Evolutionary conservation across 257 asterid genomes (phyloP).

Genomic region (Gentiana macrophylla): DNA sequence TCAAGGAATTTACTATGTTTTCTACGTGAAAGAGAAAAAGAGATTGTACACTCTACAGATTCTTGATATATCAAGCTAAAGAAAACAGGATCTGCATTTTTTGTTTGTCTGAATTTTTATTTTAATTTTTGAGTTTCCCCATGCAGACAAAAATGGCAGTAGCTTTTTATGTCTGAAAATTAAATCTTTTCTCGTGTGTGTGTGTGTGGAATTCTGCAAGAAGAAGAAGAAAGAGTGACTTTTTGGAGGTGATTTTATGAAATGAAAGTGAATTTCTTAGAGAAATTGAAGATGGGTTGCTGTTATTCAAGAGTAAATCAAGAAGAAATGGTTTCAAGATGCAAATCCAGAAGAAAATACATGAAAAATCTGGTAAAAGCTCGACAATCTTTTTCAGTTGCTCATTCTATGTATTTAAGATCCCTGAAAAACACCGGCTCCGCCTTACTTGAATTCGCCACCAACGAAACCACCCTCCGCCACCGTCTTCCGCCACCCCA

Average conservation of each 20-base stretch:
- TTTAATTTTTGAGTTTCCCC: too few species aligned
- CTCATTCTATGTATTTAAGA: constrained; percentile 69
- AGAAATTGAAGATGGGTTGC: constrained; percentile 57
- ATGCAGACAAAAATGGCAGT: not conserved
- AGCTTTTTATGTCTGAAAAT: constrained; percentile 6
- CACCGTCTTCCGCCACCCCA: constrained; percentile 26
- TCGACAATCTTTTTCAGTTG: constrained; percentile 73
- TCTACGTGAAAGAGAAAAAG: not conserved
- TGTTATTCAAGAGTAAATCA: constrained; percentile 70
- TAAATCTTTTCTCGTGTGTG: constrained; percentile 5
- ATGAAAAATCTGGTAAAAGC: constrained; percentile 94
- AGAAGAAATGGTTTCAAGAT: constrained; percentile 84
- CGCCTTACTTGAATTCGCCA: constrained; percentile 76
- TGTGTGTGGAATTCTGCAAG: constrained; percentile 1
- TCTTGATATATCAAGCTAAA: not conserved
- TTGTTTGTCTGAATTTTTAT: not conserved
- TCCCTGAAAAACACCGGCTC: constrained; percentile 78
- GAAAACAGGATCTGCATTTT: not conserved
- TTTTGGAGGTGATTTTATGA: not conserved
- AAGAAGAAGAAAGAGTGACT: not conserved
- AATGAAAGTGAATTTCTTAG: constrained; percentile 6
- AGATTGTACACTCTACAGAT: not conserved
- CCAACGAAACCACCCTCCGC: constrained; percentile 66
- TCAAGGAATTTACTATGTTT: not conserved
- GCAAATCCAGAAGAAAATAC: constrained; percentile 74